These are phyloP conservation scores for Botrytis tulipae DNA, from an alignment of 2,329 filamentous ascomycete species.

Conservation along the genomic window DNA sequence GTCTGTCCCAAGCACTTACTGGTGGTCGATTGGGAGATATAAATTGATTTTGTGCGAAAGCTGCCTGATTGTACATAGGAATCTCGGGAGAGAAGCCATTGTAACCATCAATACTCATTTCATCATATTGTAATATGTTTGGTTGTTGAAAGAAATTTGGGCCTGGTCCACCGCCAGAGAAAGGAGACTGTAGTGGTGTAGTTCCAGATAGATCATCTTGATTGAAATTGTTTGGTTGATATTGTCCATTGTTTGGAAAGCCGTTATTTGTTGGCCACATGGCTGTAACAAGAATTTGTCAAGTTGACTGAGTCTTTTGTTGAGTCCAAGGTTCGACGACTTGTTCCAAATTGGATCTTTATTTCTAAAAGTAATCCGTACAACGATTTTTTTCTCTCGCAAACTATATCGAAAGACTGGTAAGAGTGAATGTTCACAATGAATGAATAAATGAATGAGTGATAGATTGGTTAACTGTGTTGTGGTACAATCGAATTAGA, in stretches of 20 bases:
- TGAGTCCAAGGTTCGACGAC: constrained; percentile 4
- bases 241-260: constrained; percentile 32
- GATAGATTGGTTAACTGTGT: not conserved
- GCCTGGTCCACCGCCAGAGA: constrained; percentile 20
- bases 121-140: constrained; percentile 27
- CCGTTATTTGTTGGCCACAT: constrained; percentile 36
- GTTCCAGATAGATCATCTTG: constrained; percentile 27
- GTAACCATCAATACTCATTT: constrained; percentile 25
- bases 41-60: constrained; percentile 33
- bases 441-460: not conserved
- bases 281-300: not conserved
- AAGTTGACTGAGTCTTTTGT: not conserved
- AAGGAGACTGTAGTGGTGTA: constrained; percentile 20
- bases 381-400: not conserved
- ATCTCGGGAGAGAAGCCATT: constrained; percentile 30
- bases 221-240: constrained; percentile 30
- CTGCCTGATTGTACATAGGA: constrained; percentile 28
- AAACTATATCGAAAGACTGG: not conserved
- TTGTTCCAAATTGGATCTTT: not conserved
- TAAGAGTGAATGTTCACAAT: constrained; percentile 8
- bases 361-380: not conserved
- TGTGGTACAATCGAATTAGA: constrained; percentile 2
- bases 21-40: constrained; percentile 24
- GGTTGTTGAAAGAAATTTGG: constrained; percentile 28
- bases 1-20: constrained; percentile 29